Base-by-base conservation (phyloP, 78 protist genomes). In the Pelomyxa schiedti region DNA sequence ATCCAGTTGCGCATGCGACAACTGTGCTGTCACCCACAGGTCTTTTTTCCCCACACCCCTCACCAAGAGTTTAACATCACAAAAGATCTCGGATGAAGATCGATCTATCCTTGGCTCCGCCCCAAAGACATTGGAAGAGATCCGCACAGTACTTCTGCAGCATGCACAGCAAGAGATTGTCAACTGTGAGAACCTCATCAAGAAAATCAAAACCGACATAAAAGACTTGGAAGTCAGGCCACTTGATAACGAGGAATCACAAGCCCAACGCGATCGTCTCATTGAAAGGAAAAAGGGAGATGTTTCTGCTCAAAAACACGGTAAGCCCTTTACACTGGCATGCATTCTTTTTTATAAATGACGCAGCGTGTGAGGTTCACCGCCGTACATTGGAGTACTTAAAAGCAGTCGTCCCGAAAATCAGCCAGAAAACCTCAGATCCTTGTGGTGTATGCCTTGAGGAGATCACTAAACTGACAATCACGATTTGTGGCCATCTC, bases 21-120 rank as follows among this genome's bases (percentile, higher is more conserved):
- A 43, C 7, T 69, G 64, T 69, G 73, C 73, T 69, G 73, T n/a
- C 73, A 69, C 36, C 73, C 73, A n/a, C 73, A 69, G n/a, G n/a
- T n/a, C n/a, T n/a, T n/a, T n/a, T n/a, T n/a, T n/a, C n/a, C n/a
- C n/a, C n/a, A n/a, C n/a, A n/a, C n/a, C n/a, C n/a, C n/a, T n/a
- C n/a, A n/a, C n/a, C n/a, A n/a, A n/a, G n/a, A n/a, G n/a, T n/a
- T n/a, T n/a, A n/a, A n/a, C n/a, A n/a, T n/a, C n/a, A n/a, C n/a
- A n/a, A n/a, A n/a, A n/a, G 73, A 69, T 69, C 30, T 69, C 73
- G 42, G 24, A 69, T 3, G 24, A 5, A n/a, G 73, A 69, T 5
- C 73, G 41, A 4, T 24, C 3, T 4, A n/a, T 69, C 7, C 38
- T 69, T 26, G 73, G 73, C 24, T 24, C 7, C 38, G 41, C 38